Evolutionary conservation across 2,329 filamentous ascomycete genomes (phyloP).

Genomic region (Fusarium virguliforme): DNA sequence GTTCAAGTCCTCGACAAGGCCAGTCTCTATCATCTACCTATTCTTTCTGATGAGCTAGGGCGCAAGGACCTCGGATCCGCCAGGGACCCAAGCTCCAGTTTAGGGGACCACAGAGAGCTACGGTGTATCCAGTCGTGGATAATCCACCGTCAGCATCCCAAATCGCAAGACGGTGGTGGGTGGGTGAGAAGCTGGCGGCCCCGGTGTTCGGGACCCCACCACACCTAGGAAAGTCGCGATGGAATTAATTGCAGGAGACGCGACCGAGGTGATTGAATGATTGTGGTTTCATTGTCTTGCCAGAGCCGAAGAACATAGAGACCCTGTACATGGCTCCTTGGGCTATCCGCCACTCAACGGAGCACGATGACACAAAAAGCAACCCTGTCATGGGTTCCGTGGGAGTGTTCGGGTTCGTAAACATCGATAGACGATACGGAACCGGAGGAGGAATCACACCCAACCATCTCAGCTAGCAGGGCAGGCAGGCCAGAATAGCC

Average conservation of each 20-base stretch:
- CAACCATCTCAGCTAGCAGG: constrained; percentile 10
- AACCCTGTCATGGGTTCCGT: background rate
- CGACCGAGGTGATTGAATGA: constrained; percentile 1
- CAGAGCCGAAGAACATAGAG: background rate
- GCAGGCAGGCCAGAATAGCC: constrained; percentile 15
- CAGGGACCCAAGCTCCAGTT: constrained; percentile 1
- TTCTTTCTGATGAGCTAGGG: constrained; percentile 3
- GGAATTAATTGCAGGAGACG: background rate
- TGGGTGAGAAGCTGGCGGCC: constrained; percentile 20
- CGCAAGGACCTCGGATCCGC: constrained; percentile 22
- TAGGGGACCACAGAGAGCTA: constrained; percentile 17
- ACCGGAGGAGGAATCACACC: constrained; percentile 23
- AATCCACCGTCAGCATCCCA: constrained; percentile 42
- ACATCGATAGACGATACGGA: constrained; percentile 24
- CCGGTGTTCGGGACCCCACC: constrained; percentile 27
- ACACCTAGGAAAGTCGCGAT: constrained; percentile 14
- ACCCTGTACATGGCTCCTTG: background rate
- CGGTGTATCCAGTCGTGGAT: constrained; percentile 18
- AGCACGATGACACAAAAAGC: constrained; percentile 7
- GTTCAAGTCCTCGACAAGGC: background rate
- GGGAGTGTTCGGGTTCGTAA: constrained; percentile 12
- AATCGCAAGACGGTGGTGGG: constrained; percentile 31
- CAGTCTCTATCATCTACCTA: background rate
- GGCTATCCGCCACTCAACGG: background rate
- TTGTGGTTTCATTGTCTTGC: background rate